These are phyloP conservation scores for Diplodia mutila DNA, from an alignment of 2,329 filamentous ascomycete genomes.

Conservation along the genomic window DNA sequence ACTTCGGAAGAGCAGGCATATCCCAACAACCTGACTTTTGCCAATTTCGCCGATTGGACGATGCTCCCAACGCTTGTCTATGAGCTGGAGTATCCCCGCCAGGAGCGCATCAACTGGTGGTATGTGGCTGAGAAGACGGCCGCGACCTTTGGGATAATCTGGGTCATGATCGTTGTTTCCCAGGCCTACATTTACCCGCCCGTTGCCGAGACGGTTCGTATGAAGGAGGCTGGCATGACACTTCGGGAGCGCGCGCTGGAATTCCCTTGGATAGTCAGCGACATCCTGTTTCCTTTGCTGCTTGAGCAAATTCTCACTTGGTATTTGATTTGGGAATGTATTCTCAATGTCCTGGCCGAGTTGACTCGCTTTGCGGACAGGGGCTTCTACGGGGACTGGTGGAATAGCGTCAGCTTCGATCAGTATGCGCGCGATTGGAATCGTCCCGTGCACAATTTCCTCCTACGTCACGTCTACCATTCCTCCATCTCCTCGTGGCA, in stretches of 20 bases:
- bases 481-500: slow-evolving; percentile 74
- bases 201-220: slow-evolving; percentile 66
- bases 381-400: slow-evolving; percentile 64
- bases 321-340: slow-evolving; percentile 76
- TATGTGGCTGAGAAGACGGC: slow-evolving; percentile 74
- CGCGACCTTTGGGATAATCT: slow-evolving; percentile 72
- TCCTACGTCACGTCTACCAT: slow-evolving; percentile 79
- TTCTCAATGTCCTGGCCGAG: slow-evolving; percentile 75
- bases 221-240: slow-evolving; percentile 69
- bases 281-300: slow-evolving; percentile 77
- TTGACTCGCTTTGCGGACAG: slow-evolving; percentile 77
- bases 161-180: slow-evolving; percentile 78
- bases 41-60: slow-evolving; percentile 73
- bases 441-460: slow-evolving; percentile 76
- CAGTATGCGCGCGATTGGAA: slow-evolving; percentile 84
- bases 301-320: slow-evolving; percentile 77
- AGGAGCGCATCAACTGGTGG: slow-evolving; percentile 70
- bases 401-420: slow-evolving; percentile 65
- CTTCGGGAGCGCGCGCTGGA: slow-evolving; percentile 64
- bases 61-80: slow-evolving; percentile 77
- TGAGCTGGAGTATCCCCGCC: slow-evolving; percentile 77
- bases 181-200: slow-evolving; percentile 79
- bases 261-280: slow-evolving; percentile 75
- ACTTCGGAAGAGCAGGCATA: slow-evolving; percentile 59
- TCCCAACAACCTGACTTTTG: slow-evolving; percentile 68